These are phyloP conservation scores for Carpinus fangiana DNA, from an alignment of 306 rosid species.

Conservation along the genomic window DNA sequence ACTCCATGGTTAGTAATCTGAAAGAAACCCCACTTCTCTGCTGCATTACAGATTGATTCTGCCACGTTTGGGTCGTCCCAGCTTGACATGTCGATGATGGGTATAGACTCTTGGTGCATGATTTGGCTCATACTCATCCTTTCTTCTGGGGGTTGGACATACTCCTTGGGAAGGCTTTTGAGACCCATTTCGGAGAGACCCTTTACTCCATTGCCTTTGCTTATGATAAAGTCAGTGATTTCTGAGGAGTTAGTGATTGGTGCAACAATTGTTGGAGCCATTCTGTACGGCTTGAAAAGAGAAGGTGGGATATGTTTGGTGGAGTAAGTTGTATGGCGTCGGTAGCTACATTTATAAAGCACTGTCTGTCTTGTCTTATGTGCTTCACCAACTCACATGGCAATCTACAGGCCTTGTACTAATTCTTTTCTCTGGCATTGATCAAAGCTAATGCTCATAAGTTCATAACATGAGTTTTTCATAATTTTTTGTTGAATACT, in stretches of 20 bases:
- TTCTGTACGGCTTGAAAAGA: not conserved
- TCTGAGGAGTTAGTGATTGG: conserved; percentile 10
- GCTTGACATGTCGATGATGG: conserved; percentile 53
- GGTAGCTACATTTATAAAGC: not conserved
- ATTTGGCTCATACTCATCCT: conserved; percentile 20
- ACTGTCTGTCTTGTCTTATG: not conserved
- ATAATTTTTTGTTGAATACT: too few relatives aligned
- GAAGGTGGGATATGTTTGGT: not conserved
- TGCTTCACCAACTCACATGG: conserved; percentile 19
- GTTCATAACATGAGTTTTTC: not conserved
- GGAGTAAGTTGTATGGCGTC: not conserved
- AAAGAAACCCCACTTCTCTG: conserved; percentile 67
- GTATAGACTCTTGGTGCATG: conserved; percentile 35
- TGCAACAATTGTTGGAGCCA: conserved; percentile 25
- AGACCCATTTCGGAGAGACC: conserved; percentile 57
- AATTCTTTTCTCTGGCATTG: not conserved
- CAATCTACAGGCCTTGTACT: conserved; percentile 1
- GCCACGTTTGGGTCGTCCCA: conserved; percentile 36
- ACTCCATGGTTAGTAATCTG: conserved; percentile 63
- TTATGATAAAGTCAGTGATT: conserved; percentile 42
- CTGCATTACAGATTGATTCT: conserved; percentile 52
- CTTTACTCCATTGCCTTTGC: conserved; percentile 56
- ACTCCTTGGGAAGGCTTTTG: conserved; percentile 46
- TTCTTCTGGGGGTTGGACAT: conserved; percentile 56
- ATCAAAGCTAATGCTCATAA: not conserved